Base-by-base conservation (phyloP, 2,329 filamentous ascomycete genomes). In the Pseudogymnoascus sp. region DNA sequence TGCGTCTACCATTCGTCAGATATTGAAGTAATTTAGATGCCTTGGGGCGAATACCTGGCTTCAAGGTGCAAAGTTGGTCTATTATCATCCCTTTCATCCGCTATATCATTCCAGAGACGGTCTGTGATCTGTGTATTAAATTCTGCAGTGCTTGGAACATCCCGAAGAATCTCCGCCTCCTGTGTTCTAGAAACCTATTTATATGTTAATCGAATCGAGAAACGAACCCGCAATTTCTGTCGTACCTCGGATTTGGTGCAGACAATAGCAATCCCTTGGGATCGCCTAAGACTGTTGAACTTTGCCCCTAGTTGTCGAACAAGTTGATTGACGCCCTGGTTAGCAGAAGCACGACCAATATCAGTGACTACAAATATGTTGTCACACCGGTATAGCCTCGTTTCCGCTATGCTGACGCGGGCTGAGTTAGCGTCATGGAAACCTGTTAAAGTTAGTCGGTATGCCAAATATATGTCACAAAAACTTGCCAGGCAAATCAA, bases 181-280 rank as follows among this genome's bases (percentile, higher is more conserved):
- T 62, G 21, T 40, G 40, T 33, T 16, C 23, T 49, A 16, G 62
- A n/a, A 23, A 52, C 63, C 61, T 64, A 28, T 9, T 31, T 9
- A 25, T 59, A 41, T 63, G 23, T 60, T 23, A 23, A 28, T 11
- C 28, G 28, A 59, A 35, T 16, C 41, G 23, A 31, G 7, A n/a
- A 14, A 28, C 14, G 33, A 18, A 43, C 21, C 28, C 23, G 14
- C 16, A 60, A 23, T 41, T 21, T 28, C 38, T 11, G 3, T 38
- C 55, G 43, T 35, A 65, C 63, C 61, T 65, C 64, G 11, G 64
- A 64, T 59, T 64, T 65, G 4, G 64, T 65, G 38, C 64, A 65
- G 45, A 65, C 61, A 18, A 65, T 64, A 6, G 60, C 35, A 18
- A 64, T 58, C 16, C 63, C 63, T 37, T 65, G 64, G 33, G 58